Base-by-base conservation (phyloP, 2,329 filamentous ascomycete genomes). In the Laburnicola sp. region DNA sequence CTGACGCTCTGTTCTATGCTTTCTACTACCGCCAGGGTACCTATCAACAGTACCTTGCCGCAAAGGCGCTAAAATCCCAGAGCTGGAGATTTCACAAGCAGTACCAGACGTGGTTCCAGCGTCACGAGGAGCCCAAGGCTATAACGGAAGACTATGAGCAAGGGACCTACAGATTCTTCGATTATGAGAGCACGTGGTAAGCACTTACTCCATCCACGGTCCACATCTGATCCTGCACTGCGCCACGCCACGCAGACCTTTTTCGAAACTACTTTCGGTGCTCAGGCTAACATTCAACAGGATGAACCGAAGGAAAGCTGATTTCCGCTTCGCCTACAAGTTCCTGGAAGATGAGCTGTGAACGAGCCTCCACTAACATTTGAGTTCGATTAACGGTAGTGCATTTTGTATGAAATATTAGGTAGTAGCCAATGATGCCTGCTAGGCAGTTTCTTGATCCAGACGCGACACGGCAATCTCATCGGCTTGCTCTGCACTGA, bases 21-120 rank as follows among this genome's bases (percentile, higher is more conserved):
- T 99, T 99, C 76, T 99, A 99, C 80, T 99, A 99, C 79, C 91
- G 93, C 63, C 94, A 99, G 74, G 91, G 91, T 25, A 92, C 91
- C 1, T 92, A 96, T 63, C 92, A 97, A 72, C 94, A 99, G 72
- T 97, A 92, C 69, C 81, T 97, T 52, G 91, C 94, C 1, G 94
- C 94, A 10, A 96, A 96, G 75, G 91, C 94, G n/a, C 78, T 99
- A 45, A 99, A 99, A 77, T 89, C 93, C 60, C 94, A 99, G 75
- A 97, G 92, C 74, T 99, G 94, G 94, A 84, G 94, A 50, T 99
- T 99, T 73, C 94, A 99, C 77, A 99, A 99, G 80, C 94, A 97
- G 74, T 99, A 99, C 71, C 94, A 75, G 74, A 99, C 94, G 1
- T 99, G 94, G 94, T 99, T 99, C 69, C 94, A 99, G 75, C 84